phyloP scores from a whole-genome alignment of 2,329 filamentous ascomycete species.

The Parascedosporium putredinis region DNA sequence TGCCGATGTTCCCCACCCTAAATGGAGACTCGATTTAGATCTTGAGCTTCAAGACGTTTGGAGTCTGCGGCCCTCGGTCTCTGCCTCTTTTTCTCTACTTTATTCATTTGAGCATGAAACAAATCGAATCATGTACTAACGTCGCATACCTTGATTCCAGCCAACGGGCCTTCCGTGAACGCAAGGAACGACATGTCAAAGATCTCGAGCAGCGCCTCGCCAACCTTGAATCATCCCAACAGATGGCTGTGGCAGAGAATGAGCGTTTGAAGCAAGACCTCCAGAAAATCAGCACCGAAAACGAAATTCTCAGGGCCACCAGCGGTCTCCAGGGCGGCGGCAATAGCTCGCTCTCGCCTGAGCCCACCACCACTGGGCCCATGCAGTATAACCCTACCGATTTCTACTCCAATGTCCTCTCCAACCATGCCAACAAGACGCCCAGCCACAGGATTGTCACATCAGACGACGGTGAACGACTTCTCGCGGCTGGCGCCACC shows the following conservation, averaged over 20 bases:
- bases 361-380: constrained; percentile 51
- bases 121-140: background rate
- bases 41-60: too few species aligned
- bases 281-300: constrained; percentile 77
- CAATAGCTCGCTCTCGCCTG: constrained; percentile 29
- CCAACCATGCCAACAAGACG: constrained; percentile 51
- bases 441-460: constrained; percentile 60
- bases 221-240: constrained; percentile 62
- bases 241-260: constrained; percentile 68
- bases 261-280: constrained; percentile 76
- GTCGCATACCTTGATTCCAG: constrained; percentile 32
- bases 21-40: too few species aligned
- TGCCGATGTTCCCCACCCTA: too few species aligned
- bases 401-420: constrained; percentile 55
- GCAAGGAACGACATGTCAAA: constrained; percentile 89
- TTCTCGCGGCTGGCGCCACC: constrained; percentile 66
- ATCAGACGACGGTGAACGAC: constrained; percentile 53
- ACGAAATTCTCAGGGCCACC: constrained; percentile 82
- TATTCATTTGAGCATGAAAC: constrained; percentile 12
- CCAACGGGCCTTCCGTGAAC: constrained; percentile 90
- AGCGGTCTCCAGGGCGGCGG: constrained; percentile 25
- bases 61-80: too few species aligned
- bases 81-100: background rate
- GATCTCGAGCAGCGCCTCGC: constrained; percentile 78
- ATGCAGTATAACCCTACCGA: constrained; percentile 63